Evolutionary conservation across 192 early-diverging fungal species (phyloP), one percentile per base, ranked within the genome.

Genomic region (Dissophora ornata): DNA sequence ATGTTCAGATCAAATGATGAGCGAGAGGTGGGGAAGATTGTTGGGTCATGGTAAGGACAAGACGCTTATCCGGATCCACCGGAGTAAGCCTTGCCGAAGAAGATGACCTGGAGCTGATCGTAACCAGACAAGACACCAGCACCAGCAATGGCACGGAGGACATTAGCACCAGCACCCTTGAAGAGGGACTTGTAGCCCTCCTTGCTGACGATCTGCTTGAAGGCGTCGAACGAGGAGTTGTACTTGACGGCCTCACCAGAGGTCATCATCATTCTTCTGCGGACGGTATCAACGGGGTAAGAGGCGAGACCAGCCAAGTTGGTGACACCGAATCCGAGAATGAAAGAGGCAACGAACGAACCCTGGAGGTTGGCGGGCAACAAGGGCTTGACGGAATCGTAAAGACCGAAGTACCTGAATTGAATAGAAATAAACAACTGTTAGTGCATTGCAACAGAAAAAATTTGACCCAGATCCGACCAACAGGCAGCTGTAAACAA

Each of bases 81-180:
- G 30, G 57, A 64, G 71, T 81, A 81, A 25, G 74, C 80, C 63
- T 81, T 81, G 49, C 80, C 82, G 44, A 83, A 69, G 77, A 84
- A 67, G 67, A 78, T 42, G 69, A 79, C 62, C 87, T 92, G 88
- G 81, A 91, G 85, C 84, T 93, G 77, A 85, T 89, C 92, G 83
- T 88, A 87, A 87, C 92, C 82, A 93, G 91, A 85, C 77, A 87
- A 82, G 68, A 98, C 97, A 88, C 92, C 89, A 69, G 97, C 95
- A 91, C 94, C 97, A 86, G 92, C 97, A 73, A 95, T 92, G 84
- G 91, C 96, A 85, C 97, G 93, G 86, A 99, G 93, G 79, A 98
- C 95, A 91, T 99, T 98, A 79, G 97, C 95, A 90, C 95, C 92
- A 81, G 95, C 95, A 88, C 97, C 97, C 89, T 97, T 97, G 95